phyloP scores from a whole-genome alignment of 2,329 filamentous ascomycete species.

The Cladosporium colombiae region DNA sequence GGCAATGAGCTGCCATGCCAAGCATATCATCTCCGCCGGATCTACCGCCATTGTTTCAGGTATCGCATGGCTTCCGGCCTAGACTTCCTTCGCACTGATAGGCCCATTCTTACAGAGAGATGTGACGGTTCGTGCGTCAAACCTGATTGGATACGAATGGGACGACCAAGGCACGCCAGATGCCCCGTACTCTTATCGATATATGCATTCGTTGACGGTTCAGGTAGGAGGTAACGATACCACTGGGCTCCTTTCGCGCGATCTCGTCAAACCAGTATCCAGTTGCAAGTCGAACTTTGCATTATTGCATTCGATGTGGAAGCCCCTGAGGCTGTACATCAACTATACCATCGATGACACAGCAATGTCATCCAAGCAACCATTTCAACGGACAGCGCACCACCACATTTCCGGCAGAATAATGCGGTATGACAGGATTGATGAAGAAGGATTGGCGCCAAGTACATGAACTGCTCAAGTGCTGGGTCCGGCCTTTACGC shows the following conservation, averaged over 20 bases:
- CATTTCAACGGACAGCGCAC: not conserved
- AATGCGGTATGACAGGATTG: not conserved
- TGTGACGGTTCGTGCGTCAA: not conserved
- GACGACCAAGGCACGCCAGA: not conserved
- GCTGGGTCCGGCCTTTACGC: not conserved
- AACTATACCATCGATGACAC: not conserved
- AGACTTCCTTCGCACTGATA: not conserved
- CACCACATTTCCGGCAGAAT: not conserved
- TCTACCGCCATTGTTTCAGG: constrained; percentile 1
- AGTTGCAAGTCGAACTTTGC: not conserved
- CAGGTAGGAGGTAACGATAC: not conserved
- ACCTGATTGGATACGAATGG: not conserved
- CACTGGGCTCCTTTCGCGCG: not conserved
- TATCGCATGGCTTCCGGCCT: not conserved
- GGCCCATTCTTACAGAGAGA: not conserved
- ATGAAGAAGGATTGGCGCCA: constrained; percentile 10
- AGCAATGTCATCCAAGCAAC: not conserved
- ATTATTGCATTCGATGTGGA: not conserved
- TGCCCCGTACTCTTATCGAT: not conserved
- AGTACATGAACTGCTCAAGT: not conserved
- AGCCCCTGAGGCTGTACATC: not conserved
- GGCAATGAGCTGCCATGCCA: not conserved
- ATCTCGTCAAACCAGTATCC: not conserved
- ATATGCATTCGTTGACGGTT: not conserved
- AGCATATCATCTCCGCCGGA: constrained; percentile 10